A percentile compares a stretch with the other conserved stretches of the same genome.
Evolutionary conservation across 495 filamentous ascomycete genomes (phyloP).

Genomic region (Mytilinidion resinicola): DNA sequence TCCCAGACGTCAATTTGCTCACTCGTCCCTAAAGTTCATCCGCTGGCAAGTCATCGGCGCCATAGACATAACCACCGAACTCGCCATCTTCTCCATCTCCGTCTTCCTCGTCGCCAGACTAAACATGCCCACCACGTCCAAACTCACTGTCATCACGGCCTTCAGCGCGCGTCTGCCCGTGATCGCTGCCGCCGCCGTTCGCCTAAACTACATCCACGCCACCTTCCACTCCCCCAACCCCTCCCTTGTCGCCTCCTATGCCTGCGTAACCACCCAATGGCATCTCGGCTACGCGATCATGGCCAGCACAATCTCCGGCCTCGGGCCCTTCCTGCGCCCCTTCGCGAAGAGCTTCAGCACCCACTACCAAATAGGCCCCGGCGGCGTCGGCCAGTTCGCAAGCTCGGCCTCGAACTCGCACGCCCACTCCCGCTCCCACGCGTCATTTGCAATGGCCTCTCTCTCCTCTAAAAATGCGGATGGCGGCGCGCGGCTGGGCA

Average conservation of each 20-base stretch:
- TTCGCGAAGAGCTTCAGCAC: conserved; percentile 7
- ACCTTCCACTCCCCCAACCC: conserved; percentile 5
- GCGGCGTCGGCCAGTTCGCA: no score
- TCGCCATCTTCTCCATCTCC: conserved; percentile 19
- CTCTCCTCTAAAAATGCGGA: no score
- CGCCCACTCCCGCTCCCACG: neutral
- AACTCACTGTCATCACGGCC: conserved; percentile 15
- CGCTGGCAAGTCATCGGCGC: conserved; percentile 19
- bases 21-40: neutral
- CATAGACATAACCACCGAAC: conserved; percentile 17
- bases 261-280: conserved; percentile 18
- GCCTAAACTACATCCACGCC: conserved; percentile 8
- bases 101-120: conserved; percentile 12
- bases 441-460: neutral
- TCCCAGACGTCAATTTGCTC: neutral
- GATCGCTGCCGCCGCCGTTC: conserved; percentile 9
- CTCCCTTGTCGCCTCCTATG: conserved; percentile 7
- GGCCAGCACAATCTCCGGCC: conserved; percentile 14
- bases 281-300: conserved; percentile 21
- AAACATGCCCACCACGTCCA: conserved; percentile 8
- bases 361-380: neutral
- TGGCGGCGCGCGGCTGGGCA: no score
- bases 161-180: conserved; percentile 17
- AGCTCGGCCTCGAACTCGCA: neutral
- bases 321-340: conserved; percentile 21